Conservation (phyloP, 805 yeast species). For the Metschnikowia gruessii region DNA sequence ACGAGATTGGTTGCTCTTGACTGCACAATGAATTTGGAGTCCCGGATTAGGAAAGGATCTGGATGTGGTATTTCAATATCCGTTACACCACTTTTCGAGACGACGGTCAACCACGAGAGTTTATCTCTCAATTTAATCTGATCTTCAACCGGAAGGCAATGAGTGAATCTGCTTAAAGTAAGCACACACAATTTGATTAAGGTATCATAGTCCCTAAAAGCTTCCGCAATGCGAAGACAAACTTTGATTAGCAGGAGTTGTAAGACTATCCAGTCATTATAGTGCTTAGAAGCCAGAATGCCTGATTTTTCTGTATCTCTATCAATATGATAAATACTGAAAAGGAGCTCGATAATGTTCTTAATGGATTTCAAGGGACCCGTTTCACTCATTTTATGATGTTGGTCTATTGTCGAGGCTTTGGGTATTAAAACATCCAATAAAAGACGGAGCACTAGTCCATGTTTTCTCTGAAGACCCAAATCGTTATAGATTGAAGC, state of each 20-base stretch:
- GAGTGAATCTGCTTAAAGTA: slow-evolving; percentile 53
- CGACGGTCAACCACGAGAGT: slow-evolving; percentile 23
- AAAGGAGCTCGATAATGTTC: slow-evolving; percentile 46
- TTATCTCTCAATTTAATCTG: slow-evolving; percentile 46
- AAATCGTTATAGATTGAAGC: slow-evolving; percentile 62
- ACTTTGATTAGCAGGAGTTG: slow-evolving; percentile 55
- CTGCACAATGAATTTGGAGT: slow-evolving; percentile 32
- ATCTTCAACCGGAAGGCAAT: slow-evolving; percentile 54
- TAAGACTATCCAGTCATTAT: slow-evolving; percentile 50
- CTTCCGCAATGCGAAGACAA: slow-evolving; percentile 52
- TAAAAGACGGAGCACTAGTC: slow-evolving; percentile 65
- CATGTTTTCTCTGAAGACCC: slow-evolving; percentile 62
- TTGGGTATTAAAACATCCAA: slow-evolving; percentile 50
- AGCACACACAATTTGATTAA: slow-evolving; percentile 48
- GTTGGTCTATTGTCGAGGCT: slow-evolving; percentile 17
- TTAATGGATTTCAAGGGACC: slow-evolving; percentile 23
- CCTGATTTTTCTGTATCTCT: slow-evolving; percentile 29
- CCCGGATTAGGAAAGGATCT: slow-evolving; percentile 68
- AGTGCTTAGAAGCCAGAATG: slow-evolving; percentile 22
- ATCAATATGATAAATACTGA: slow-evolving; percentile 54
- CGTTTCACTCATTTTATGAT: slow-evolving; percentile 1
- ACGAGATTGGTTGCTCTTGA: slow-evolving; percentile 5
- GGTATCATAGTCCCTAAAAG: slow-evolving; percentile 42
- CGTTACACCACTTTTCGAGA: slow-evolving; percentile 25
- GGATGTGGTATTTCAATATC: slow-evolving; percentile 49